Conservation (phyloP, 495 filamentous ascomycete genomes). For the Lentithecium fluviatile region DNA sequence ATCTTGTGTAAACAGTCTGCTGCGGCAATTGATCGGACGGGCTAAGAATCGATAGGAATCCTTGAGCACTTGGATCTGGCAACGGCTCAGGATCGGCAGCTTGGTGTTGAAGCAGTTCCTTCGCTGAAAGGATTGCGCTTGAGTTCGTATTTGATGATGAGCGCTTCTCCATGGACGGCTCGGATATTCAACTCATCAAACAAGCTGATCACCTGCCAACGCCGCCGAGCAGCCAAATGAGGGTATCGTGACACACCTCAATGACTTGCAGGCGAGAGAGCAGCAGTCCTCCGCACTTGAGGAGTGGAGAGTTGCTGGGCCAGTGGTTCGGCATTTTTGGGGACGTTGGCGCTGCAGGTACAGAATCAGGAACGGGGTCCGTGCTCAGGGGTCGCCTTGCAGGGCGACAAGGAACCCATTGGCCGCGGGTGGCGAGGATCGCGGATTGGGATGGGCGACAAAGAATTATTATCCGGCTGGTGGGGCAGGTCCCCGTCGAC, state of each 20-base stretch:
- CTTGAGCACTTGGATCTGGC: background rate
- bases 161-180: background rate
- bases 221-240: background rate
- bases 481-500: no score
- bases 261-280: constrained; percentile 2
- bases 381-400: constrained; percentile 16
- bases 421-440: constrained; percentile 3
- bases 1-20: background rate
- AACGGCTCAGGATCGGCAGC: background rate
- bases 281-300: background rate
- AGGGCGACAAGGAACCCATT: no score
- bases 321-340: background rate
- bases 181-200: background rate
- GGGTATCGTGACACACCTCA: background rate
- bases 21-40: background rate
- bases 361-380: constrained; percentile 1
- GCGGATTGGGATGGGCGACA: background rate
- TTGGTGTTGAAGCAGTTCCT: background rate
- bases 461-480: background rate
- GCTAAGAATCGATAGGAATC: background rate
- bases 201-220: background rate
- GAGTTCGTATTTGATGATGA: constrained; percentile 5
- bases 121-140: no score
- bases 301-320: background rate
- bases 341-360: constrained; percentile 9